These are phyloP conservation scores for Dryas alaskensis DNA, from an alignment of 306 rosid genomes.

Conservation along the genomic window DNA sequence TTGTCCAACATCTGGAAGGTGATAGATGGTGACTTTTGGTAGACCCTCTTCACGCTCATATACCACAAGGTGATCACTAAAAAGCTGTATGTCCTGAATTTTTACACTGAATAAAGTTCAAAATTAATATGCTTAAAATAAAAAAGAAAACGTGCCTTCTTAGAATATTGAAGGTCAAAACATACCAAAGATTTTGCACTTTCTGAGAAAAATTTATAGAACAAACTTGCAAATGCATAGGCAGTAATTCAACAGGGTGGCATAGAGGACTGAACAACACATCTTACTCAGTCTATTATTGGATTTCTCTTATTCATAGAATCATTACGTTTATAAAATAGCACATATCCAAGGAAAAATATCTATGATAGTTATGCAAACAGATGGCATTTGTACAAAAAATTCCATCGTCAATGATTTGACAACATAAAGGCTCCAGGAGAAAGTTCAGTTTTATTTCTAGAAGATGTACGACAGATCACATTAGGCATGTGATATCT, in stretches of 20 bases:
- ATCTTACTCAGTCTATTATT: background rate
- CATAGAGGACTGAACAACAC: background rate
- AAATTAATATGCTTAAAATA: slow-evolving; percentile 32
- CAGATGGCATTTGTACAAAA: background rate
- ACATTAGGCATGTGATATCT: background rate
- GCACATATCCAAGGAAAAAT: background rate
- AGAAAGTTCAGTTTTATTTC: background rate
- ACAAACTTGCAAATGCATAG: background rate
- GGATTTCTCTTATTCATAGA: background rate
- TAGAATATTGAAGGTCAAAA: slow-evolving; percentile 2
- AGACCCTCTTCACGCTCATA: slow-evolving; percentile 82
- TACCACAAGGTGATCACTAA: slow-evolving; percentile 61
- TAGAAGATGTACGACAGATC: background rate
- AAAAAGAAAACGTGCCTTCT: slow-evolving; percentile 14
- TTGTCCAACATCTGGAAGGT: slow-evolving; percentile 69
- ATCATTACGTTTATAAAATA: background rate
- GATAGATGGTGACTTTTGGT: slow-evolving; percentile 60
- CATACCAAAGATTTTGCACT: background rate
- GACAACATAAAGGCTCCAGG: background rate
- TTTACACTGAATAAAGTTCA: slow-evolving; percentile 57
- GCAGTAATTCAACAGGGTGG: slow-evolving; percentile 8
- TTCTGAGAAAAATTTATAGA: slow-evolving; percentile 1
- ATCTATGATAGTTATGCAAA: background rate
- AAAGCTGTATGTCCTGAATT: slow-evolving; percentile 77
- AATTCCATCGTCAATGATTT: background rate